Evolutionary conservation across 176 grass and related monocot genomes (phyloP), one percentile per base, ranked within the genome.

Genomic region (Musa beccarii): DNA sequence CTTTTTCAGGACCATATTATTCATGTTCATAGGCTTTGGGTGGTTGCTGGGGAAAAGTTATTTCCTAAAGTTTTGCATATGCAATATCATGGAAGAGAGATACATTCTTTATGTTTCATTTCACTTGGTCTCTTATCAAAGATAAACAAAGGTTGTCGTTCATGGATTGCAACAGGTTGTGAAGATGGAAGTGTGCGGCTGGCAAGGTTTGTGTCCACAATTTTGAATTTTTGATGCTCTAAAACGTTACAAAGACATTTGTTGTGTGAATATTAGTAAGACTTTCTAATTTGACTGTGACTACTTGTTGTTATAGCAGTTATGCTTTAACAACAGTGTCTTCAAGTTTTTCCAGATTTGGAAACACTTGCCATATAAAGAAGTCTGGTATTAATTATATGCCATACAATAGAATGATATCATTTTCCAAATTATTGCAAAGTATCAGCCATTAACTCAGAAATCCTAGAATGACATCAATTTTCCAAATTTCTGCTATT

Each of bases 71-170:
- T 80, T 81, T 73, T 98, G 53, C 90, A 91, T 86, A 86, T 89
- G 64, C 94, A 98, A 75, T 93, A 85, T 81, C 94, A 98, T 82
- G 94, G 94, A 78, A 88, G 86, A 86, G 94, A 98, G 82, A 87
- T 97, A 81, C 94, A 93, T 56, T 90, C 94, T 5, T 76, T 97
- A 69, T 89, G 80, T 78, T 93, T 93, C 68, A 73, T 97, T 77
- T 83, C 85, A 84, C 80, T 65, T 76, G 76, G 53, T 79, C 66
- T 79, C 16, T 78, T 83, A 79, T 83, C 75, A 85, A 68, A 72
- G 66, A 43, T 53, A 81, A 70, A 63, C 63, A 66, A 75, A 55
- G 77, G 21, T 68, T 71, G 74, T 52, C 54, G 72, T 83, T 66
- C 84, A 23, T 87, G 83, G 72, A 77, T 90, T 79, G 93, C 93